Evolutionary conservation across 805 yeast genomes (phyloP), one percentile per base, ranked within the genome.

Genomic region (Millerago galiae): DNA sequence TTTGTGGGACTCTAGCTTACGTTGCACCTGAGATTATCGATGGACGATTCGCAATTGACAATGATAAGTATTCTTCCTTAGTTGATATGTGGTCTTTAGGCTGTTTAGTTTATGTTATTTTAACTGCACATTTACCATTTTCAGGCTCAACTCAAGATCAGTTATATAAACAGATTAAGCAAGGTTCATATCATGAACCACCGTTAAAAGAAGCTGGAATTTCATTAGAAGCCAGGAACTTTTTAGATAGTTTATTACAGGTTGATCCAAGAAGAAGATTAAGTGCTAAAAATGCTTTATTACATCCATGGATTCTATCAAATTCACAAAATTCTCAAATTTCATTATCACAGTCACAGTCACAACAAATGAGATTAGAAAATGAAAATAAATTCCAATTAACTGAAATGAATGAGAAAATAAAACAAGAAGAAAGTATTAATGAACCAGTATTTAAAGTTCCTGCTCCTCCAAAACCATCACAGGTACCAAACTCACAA

Each of bases 11-110:
- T 0, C 62, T 93, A 49, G 97, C 98, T 2, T 93, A 93, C 56
- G 83, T 93, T 38, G 99, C 99, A 0, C 99, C 99, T 0, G 99
- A 93, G 60, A 88, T 93, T 8, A 65, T 80, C 30, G 65, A 65
- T 25, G 74, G 72, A 12, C 63, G 68, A 43, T 59, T 58, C 27
- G 48, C 58, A 8, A 53, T 50, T 37, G 51, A 50, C 46, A 53
- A 56, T 46, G 63, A 53, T 45, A 63, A 61, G 40, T 93, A 93
- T 57, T 87, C 96, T 2, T 81, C 84, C 31, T 72, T 86, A 44
- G 98, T 93, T 13, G 99, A 93, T 60, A 87, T 93, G 75, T 93
- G 99, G 99, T 88, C 97, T 2, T 72, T 93, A 43, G 99, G 99
- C 0, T 93, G 99, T 62, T 66, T 93, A 24, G 83, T 89, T 1